phyloP scores from a whole-genome alignment of 208 protist genomes.

The Trypanosoma avium region DNA sequence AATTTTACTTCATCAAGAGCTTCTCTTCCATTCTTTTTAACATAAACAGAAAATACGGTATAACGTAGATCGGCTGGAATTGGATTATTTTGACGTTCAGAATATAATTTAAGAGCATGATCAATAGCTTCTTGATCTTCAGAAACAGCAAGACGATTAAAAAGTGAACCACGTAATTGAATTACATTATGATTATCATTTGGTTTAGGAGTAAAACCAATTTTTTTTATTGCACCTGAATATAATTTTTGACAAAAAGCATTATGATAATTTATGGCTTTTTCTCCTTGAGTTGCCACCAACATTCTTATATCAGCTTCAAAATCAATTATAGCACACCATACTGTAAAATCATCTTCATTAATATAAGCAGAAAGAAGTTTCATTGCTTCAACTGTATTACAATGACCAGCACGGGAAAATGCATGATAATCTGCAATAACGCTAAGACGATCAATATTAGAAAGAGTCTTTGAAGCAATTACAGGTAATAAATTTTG shows the following conservation, averaged over 20 bases:
- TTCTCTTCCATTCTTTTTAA: constrained; percentile 34
- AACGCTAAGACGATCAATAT: constrained; percentile 61
- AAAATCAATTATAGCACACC: constrained; percentile 41
- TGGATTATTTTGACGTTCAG: constrained; percentile 30
- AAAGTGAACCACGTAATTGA: constrained; percentile 48
- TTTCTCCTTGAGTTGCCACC: constrained; percentile 28
- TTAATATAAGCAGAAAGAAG: constrained; percentile 27
- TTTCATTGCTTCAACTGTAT: constrained; percentile 38
- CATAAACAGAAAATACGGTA: constrained; percentile 41
- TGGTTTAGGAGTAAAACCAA: constrained; percentile 29
- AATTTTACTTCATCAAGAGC: constrained; percentile 54
- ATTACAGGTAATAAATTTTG: constrained; percentile 42
- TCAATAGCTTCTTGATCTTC: constrained; percentile 31
- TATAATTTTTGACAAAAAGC: constrained; percentile 61
- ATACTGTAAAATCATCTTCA: constrained; percentile 42
- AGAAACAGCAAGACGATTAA: constrained; percentile 41
- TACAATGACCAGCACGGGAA: constrained; percentile 55
- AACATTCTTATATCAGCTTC: constrained; percentile 51
- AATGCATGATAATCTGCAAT: constrained; percentile 75
- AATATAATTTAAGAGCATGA: constrained; percentile 42
- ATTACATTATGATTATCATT: constrained; percentile 36
- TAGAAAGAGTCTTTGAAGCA: constrained; percentile 35
- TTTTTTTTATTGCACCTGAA: constrained; percentile 27
- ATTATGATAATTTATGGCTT: constrained; percentile 44
- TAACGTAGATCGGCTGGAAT: constrained; percentile 54